Conservation (phyloP, 2,329 filamentous ascomycete genomes). For the Magnaporthiopsis rhizophila region DNA sequence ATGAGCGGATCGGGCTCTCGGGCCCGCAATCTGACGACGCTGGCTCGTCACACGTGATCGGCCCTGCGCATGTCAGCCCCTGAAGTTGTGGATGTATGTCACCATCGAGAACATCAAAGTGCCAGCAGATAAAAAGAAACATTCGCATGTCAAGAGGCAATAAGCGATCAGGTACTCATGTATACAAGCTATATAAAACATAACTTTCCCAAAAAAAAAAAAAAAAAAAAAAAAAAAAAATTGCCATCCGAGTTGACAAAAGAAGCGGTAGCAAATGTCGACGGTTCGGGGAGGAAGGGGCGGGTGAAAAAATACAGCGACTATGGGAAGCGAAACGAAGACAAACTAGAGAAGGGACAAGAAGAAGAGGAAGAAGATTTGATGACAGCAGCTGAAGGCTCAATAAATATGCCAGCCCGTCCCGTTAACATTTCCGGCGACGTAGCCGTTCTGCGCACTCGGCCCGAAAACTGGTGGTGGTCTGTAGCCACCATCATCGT, state of each 20-base stretch:
- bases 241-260: too few species aligned
- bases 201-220: too few species aligned
- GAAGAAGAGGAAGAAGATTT: background rate
- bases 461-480: background rate
- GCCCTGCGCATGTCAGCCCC: background rate
- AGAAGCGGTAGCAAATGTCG: too few species aligned
- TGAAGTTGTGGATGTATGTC: background rate
- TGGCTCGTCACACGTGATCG: background rate
- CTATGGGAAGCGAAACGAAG: too few species aligned
- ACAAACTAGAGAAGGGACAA: background rate
- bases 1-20: background rate
- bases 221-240: too few species aligned
- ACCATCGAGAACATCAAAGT: background rate
- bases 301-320: too few species aligned
- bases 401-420: background rate
- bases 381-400: background rate
- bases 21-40: background rate
- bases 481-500: background rate
- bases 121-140: too few species aligned
- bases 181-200: too few species aligned
- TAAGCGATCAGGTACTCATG: too few species aligned
- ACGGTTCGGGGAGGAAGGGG: too few species aligned
- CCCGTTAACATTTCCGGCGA: background rate
- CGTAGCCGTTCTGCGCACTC: background rate
- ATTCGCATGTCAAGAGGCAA: too few species aligned